phyloP scores from a whole-genome alignment of 331 rosid species.

The Arachis monticola region DNA sequence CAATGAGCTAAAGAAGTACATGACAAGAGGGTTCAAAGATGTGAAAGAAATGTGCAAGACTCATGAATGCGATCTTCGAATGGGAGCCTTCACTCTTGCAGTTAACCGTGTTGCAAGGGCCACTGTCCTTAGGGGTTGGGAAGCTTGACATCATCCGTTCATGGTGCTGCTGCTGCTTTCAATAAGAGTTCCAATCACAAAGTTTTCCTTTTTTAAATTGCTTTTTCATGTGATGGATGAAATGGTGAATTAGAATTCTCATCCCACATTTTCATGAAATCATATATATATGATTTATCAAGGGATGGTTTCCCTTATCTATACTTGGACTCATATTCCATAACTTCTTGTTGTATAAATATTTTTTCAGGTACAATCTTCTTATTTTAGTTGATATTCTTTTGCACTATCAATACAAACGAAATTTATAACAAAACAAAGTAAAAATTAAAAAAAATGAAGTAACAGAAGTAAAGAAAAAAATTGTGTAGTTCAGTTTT shows the following conservation, averaged over 20 bases:
- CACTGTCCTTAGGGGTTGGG: slow-evolving; percentile 94
- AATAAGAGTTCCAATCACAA: slow-evolving; percentile 39
- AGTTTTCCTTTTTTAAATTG: not conserved
- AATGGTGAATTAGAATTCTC: slow-evolving; percentile 27
- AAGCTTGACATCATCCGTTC: slow-evolving; percentile 49
- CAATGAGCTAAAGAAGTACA: slow-evolving; percentile 67
- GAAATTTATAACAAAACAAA: no score
- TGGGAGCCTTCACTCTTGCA: slow-evolving; percentile 95
- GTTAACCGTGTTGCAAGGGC: slow-evolving; percentile 93
- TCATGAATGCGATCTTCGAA: slow-evolving; percentile 79
- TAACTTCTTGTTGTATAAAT: slow-evolving; percentile 8
- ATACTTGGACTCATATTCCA: slow-evolving; percentile 19
- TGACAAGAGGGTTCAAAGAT: slow-evolving; percentile 81
- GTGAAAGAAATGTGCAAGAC: slow-evolving; percentile 89
- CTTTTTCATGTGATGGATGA: slow-evolving; percentile 16
- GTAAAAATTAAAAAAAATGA: no score
- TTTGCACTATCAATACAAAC: not conserved
- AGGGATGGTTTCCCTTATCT: slow-evolving; percentile 2
- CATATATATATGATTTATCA: slow-evolving; percentile 21
- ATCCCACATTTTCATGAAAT: slow-evolving; percentile 24
- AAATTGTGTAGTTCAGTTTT: no score
- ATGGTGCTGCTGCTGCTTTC: not conserved
- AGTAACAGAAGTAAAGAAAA: no score
- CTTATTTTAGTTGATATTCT: not conserved
- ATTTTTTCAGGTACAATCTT: not conserved